A percentile compares a stretch with the other conserved stretches of the same genome.
Conservation (phyloP, 768 basidiomycete genomes). For the Hortiboletus flavorubellus region DNA sequence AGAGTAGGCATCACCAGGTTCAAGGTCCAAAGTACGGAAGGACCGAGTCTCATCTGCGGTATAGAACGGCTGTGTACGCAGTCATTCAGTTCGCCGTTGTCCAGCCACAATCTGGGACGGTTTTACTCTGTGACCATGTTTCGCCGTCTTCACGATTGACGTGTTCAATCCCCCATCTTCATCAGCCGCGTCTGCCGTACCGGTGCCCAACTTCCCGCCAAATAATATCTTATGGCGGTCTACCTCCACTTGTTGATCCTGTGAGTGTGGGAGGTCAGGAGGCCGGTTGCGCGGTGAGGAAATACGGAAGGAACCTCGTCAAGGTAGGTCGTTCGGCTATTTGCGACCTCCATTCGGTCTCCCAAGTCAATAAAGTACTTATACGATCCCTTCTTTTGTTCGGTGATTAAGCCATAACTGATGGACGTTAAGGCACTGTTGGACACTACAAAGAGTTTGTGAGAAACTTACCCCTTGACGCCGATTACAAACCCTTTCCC, state of each 20-base stretch:
- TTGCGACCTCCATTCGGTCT: constrained; percentile 73
- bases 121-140: constrained; percentile 48
- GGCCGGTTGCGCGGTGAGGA: neutral
- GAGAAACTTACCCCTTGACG: constrained; percentile 65
- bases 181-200: constrained; percentile 26
- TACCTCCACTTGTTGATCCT: constrained; percentile 31
- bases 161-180: constrained; percentile 38
- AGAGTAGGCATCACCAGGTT: constrained; percentile 53
- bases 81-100: neutral
- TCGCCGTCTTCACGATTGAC: constrained; percentile 44
- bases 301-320: constrained; percentile 50
- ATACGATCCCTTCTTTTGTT: constrained; percentile 81
- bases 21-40: constrained; percentile 76
- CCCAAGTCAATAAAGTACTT: constrained; percentile 82
- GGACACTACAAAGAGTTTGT: neutral
- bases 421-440: constrained; percentile 3
- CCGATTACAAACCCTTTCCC: constrained; percentile 73
- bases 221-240: constrained; percentile 25
- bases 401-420: constrained; percentile 86
- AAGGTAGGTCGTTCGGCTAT: constrained; percentile 65
- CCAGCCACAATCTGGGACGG: neutral
- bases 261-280: constrained; percentile 6
- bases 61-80: constrained; percentile 63
- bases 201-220: constrained; percentile 37
- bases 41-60: constrained; percentile 78